A percentile compares a stretch with the other conserved stretches of the same genome.
phyloP scores from a whole-genome alignment of 1,284 basidiomycete genomes.

The Heterobasidion occidentale region DNA sequence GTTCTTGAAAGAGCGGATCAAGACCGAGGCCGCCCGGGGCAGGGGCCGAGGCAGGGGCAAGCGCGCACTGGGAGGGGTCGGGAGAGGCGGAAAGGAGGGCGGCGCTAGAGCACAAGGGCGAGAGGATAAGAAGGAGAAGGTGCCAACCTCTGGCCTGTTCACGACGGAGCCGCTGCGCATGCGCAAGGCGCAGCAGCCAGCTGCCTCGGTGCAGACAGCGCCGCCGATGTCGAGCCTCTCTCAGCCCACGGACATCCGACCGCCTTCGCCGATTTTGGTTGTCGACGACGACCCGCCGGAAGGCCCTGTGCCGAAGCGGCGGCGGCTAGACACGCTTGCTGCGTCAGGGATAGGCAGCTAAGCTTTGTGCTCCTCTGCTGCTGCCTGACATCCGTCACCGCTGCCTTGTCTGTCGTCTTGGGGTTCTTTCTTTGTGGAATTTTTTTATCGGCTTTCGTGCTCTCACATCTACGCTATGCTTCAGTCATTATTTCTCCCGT shows the following conservation, averaged over 20 bases:
- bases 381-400: background rate
- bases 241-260: conserved; percentile 9
- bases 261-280: conserved; percentile 34
- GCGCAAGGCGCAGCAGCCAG: conserved; percentile 14
- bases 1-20: conserved; percentile 74
- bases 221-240: background rate
- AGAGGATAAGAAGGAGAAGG: conserved; percentile 5
- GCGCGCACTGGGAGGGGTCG: conserved; percentile 26
- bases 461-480: too few relatives aligned
- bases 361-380: background rate
- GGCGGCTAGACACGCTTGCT: conserved; percentile 7
- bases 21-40: conserved; percentile 32
- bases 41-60: conserved; percentile 33
- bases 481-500: too few relatives aligned
- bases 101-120: conserved; percentile 9
- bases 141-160: conserved; percentile 22
- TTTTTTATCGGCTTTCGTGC: too few relatives aligned
- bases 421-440: too few relatives aligned
- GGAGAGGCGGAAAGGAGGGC: conserved; percentile 22
- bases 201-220: conserved; percentile 19
- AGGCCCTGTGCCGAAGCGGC: conserved; percentile 10
- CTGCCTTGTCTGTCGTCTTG: background rate
- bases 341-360: background rate
- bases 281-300: conserved; percentile 39
- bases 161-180: conserved; percentile 29